Conservation (phyloP, 1,284 basidiomycete species). For the Coriolopsis trogii region DNA sequence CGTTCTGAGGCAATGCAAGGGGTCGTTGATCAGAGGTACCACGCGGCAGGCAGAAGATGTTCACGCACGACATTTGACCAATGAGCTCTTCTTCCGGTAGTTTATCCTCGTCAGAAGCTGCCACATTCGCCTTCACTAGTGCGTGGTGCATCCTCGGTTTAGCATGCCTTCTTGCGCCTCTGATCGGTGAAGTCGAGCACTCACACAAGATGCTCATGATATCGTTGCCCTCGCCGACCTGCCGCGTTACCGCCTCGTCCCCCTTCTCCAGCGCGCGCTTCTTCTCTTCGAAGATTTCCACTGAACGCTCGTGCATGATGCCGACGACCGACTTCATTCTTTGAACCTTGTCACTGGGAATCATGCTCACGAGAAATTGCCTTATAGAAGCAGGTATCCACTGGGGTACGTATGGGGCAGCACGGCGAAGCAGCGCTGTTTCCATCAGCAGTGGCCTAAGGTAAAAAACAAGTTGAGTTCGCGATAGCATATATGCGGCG, state of each 20-base stretch:
- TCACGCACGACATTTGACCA: constrained; percentile 28
- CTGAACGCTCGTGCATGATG: constrained; percentile 40
- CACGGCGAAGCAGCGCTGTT: no score
- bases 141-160: neutral
- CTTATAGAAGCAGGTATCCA: constrained; percentile 7
- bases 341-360: constrained; percentile 1
- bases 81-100: constrained; percentile 28
- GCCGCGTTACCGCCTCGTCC: neutral
- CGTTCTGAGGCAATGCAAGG: constrained; percentile 10
- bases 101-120: constrained; percentile 20
- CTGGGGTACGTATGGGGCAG: neutral
- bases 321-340: constrained; percentile 33
- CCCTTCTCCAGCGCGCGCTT: constrained; percentile 27
- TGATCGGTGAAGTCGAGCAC: neutral
- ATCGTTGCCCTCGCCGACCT: constrained; percentile 6
- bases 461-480: neutral
- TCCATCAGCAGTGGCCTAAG: neutral
- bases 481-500: neutral
- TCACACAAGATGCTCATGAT: constrained; percentile 7
- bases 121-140: constrained; percentile 26
- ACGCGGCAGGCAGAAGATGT: neutral
- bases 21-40: neutral
- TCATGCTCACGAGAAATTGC: constrained; percentile 4
- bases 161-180: neutral
- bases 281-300: constrained; percentile 44